phyloP scores from a whole-genome alignment of 2,329 filamentous ascomycete species.

The Grosmannia penicillata region DNA sequence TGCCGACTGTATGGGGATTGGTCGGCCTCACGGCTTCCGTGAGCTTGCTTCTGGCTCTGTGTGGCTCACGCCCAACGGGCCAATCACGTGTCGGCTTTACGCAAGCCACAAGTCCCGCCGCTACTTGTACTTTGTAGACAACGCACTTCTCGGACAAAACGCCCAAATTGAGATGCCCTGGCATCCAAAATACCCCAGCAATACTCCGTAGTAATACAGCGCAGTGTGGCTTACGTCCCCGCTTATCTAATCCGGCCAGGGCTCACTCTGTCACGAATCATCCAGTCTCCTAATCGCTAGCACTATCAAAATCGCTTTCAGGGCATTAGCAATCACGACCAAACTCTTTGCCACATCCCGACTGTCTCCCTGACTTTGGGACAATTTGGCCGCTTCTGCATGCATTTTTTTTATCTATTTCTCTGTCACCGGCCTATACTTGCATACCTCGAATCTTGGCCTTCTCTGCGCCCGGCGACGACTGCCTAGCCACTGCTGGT shows the following conservation, averaged over 20 bases:
- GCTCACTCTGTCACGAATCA: too few species aligned
- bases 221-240: not conserved
- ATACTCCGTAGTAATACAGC: too few species aligned
- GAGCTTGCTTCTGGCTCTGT: too few species aligned
- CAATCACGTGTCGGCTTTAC: too few species aligned
- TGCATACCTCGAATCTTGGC: not conserved
- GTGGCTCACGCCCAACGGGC: too few species aligned
- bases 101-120: too few species aligned
- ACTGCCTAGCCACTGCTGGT: not conserved
- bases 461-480: too few species aligned
- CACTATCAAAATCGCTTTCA: constrained; percentile 3
- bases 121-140: too few species aligned
- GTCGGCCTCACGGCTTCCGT: too few species aligned
- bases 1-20: too few species aligned
- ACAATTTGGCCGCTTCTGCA: not conserved
- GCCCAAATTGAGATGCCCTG: not conserved
- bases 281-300: constrained; percentile 5
- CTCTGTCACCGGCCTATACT: not conserved
- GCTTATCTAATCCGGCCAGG: too few species aligned
- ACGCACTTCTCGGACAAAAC: too few species aligned
- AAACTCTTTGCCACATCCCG: constrained; percentile 3
- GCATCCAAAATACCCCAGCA: not conserved
- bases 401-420: not conserved
- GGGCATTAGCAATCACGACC: constrained; percentile 3
- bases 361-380: not conserved